Conservation (phyloP, 1,284 basidiomycete genomes). For the Moesziomyces parantarcticus region DNA sequence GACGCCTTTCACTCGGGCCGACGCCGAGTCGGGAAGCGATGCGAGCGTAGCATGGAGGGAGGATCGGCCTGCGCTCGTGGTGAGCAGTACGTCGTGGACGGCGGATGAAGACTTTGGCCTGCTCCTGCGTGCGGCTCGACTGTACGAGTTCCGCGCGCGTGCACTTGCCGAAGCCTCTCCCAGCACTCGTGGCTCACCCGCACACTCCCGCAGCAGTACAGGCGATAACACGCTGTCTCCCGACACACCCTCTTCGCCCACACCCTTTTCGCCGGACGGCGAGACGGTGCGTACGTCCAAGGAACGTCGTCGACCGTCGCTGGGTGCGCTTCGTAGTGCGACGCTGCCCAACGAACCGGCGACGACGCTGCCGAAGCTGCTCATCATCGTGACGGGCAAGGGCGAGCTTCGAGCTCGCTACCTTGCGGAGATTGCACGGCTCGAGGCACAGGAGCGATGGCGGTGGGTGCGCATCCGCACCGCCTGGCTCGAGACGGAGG, state of each 20-base stretch:
- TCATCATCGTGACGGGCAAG: conserved; percentile 91
- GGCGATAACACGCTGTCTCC: conserved; percentile 24
- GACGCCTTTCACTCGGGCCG: conserved; percentile 53
- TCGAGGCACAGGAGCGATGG: conserved; percentile 78
- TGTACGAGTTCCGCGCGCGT: conserved; percentile 76
- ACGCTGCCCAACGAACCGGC: conserved; percentile 41
- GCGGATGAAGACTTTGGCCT: conserved; percentile 94
- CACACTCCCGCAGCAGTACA: conserved; percentile 26
- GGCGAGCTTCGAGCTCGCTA: conserved; percentile 82
- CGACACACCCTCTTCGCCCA: conserved; percentile 18
- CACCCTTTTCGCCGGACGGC: conserved; percentile 6
- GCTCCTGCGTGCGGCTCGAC: conserved; percentile 69
- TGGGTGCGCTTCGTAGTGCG: conserved; percentile 23
- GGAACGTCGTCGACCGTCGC: conserved; percentile 33
- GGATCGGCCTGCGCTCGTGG: conserved; percentile 81
- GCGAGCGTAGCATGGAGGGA: conserved; percentile 14
- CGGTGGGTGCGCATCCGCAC: conserved; percentile 79
- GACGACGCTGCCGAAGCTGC: conserved; percentile 52
- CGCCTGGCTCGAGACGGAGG: conserved; percentile 59
- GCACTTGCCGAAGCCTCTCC: conserved; percentile 12
- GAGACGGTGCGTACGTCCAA: conserved; percentile 24
- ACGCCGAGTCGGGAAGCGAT: background rate
- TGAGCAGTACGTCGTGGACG: conserved; percentile 97
- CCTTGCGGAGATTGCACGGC: conserved; percentile 74
- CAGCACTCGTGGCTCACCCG: background rate